Evolutionary conservation across 371 early-diverging fungal species (phyloP).

Genomic region (Mucor racemosus): DNA sequence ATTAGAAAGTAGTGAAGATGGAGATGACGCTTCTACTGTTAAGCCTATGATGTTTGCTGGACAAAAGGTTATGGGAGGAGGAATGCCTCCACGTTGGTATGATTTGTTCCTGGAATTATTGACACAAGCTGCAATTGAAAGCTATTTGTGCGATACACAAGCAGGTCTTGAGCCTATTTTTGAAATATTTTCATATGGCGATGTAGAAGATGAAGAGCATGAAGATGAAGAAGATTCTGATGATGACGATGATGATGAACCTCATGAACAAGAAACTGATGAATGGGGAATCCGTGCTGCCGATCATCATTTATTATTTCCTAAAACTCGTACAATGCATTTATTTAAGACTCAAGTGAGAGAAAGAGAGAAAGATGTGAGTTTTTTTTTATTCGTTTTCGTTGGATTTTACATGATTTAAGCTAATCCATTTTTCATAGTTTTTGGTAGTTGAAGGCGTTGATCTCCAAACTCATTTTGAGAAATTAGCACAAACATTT

Average conservation of each 20-base stretch:
- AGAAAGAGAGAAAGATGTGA: constrained; percentile 56
- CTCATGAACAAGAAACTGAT: constrained; percentile 31
- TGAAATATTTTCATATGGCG: constrained; percentile 66
- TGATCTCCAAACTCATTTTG: constrained; percentile 53
- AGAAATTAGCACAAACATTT: constrained; percentile 52
- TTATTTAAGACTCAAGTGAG: constrained; percentile 52
- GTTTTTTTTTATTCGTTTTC: background rate
- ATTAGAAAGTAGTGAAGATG: constrained; percentile 32
- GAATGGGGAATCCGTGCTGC: constrained; percentile 51
- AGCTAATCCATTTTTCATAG: constrained; percentile 17
- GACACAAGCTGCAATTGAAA: constrained; percentile 66
- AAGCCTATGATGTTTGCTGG: constrained; percentile 49
- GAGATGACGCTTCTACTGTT: constrained; percentile 18
- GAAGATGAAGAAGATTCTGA: constrained; percentile 31
- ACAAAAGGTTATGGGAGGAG: constrained; percentile 58
- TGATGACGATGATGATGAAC: constrained; percentile 31
- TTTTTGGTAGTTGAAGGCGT: constrained; percentile 45
- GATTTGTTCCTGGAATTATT: constrained; percentile 61
- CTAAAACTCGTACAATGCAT: constrained; percentile 56
- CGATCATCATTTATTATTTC: constrained; percentile 54
- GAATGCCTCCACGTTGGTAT: constrained; percentile 65
- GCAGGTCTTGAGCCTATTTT: constrained; percentile 57
- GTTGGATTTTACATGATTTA: background rate
- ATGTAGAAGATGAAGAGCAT: constrained; percentile 56
- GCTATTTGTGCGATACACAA: constrained; percentile 62